Evolutionary conservation across 192 early-diverging fungal species (phyloP), one percentile per base, ranked within the genome.

Genomic region (Linnemannia hyalina): DNA sequence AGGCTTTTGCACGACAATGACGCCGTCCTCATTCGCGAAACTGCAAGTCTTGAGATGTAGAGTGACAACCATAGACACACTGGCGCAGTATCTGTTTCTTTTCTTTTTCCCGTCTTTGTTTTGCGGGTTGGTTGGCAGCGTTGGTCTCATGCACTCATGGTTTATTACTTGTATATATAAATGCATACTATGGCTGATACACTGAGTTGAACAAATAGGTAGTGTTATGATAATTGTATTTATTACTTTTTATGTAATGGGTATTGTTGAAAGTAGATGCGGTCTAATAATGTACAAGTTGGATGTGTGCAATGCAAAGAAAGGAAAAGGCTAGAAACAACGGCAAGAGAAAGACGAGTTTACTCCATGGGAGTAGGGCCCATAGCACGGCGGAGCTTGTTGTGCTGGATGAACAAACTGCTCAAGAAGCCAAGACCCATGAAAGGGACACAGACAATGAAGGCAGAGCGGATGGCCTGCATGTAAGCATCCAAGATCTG

Each of bases 401-500:
- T 32, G 78, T 89, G 82, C 76, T 86, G 78, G 36, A 92, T 72
- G 2, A 86, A 75, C 46, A 93, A 42, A 8, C 83, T 87, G 69
- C 82, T 78, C 29, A 92, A 47, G 44, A 90, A 88, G 1, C 86
- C 81, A 11, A 92, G 46, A 9, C 85, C 90, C 32, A 89, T 90
- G 80, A 93, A 88, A 16, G 92, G 90, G 22, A 90, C 83, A 3
- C 87, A 88, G 23, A 89, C 91, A 26, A 80, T 81, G 83, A 93
- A 93, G 32, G 92, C 89, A 35, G 80, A 80, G 22, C 87, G 86
- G 35, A 94, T 69, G 0, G 91, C 88, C 10, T 70, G 26, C 26
- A 92, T 92, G 72, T 92, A 94, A 11, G 88, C 84, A 40, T 89
- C 44, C 26, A 90, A 88, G 29, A 93, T 82, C 46, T 89, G 79